phyloP scores from a whole-genome alignment of 495 filamentous ascomycete species.

The Lasiosphaeria miniovina region DNA sequence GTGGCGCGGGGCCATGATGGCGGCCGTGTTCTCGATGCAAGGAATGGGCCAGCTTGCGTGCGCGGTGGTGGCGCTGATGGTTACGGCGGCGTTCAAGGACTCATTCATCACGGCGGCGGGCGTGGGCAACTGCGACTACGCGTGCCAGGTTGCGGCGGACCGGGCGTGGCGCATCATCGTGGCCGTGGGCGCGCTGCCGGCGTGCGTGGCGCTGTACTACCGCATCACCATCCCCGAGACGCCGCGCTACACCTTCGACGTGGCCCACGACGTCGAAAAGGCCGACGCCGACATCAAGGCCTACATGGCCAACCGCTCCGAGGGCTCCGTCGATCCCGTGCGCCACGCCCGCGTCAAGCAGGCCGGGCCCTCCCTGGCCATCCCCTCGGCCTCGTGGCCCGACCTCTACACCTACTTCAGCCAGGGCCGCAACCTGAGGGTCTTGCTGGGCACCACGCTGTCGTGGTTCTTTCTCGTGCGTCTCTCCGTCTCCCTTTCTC shows the following conservation, averaged over 20 bases:
- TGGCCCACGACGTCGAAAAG: conserved; percentile 64
- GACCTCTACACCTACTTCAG: conserved; percentile 65
- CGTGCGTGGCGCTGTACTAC: conserved; percentile 69
- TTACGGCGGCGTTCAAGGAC: conserved; percentile 66
- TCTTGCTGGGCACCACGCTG: conserved; percentile 72
- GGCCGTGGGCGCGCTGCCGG: conserved; percentile 75
- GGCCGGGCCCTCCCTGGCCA: conserved; percentile 43
- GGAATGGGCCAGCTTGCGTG: conserved; percentile 72
- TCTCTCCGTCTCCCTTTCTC: conserved; percentile 17
- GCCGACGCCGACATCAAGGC: conserved; percentile 64
- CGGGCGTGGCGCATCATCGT: conserved; percentile 81
- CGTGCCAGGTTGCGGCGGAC: conserved; percentile 68
- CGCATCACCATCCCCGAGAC: conserved; percentile 80
- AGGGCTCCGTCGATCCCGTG: conserved; percentile 46
- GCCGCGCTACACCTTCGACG: conserved; percentile 75
- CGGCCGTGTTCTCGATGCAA: conserved; percentile 83
- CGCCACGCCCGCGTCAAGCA: conserved; percentile 27
- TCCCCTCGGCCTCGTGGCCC: conserved; percentile 62
- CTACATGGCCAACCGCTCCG: conserved; percentile 55
- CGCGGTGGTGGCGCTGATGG: conserved; percentile 68
- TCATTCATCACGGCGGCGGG: conserved; percentile 51
- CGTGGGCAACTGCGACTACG: conserved; percentile 51
- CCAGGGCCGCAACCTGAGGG: conserved; percentile 69
- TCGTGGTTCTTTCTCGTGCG: conserved; percentile 77
- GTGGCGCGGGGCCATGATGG: conserved; percentile 88